Conservation (phyloP, 192 early-diverging fungal species). For the Coemansia sp. region DNA sequence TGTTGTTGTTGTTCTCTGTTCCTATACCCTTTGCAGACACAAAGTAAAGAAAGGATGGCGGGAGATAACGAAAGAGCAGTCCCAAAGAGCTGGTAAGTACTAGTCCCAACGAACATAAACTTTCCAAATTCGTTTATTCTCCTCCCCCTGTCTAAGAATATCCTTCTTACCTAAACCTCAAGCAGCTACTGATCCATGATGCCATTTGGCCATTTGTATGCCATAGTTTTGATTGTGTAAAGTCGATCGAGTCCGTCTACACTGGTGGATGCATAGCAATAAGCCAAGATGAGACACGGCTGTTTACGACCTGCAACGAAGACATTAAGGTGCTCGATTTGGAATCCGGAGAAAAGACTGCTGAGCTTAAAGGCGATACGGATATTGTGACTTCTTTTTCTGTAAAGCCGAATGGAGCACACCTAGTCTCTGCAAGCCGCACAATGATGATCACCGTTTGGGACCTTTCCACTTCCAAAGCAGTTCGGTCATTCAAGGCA, state of each 20-base stretch:
- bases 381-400: conserved; percentile 88
- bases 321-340: conserved; percentile 77
- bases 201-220: neutral
- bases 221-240: conserved; percentile 69
- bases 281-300: conserved; percentile 61
- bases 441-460: conserved; percentile 77
- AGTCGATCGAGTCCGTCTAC: conserved; percentile 86
- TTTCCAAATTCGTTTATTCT: neutral
- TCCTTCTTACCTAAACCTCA: neutral
- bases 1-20: neutral
- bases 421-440: conserved; percentile 78
- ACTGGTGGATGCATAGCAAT: conserved; percentile 83
- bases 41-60: conserved; percentile 15
- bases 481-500: conserved; percentile 57
- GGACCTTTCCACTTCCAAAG: conserved; percentile 74
- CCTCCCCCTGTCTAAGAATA: neutral
- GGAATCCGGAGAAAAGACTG: conserved; percentile 61
- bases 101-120: neutral
- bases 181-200: conserved; percentile 1
- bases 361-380: conserved; percentile 73
- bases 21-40: neutral
- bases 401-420: conserved; percentile 72
- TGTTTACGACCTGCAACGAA: conserved; percentile 81
- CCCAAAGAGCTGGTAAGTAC: conserved; percentile 49
- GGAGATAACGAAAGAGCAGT: conserved; percentile 18